These are phyloP conservation scores for Chaetomidium leptoderma DNA, from an alignment of 495 filamentous ascomycete species.

Conservation along the genomic window DNA sequence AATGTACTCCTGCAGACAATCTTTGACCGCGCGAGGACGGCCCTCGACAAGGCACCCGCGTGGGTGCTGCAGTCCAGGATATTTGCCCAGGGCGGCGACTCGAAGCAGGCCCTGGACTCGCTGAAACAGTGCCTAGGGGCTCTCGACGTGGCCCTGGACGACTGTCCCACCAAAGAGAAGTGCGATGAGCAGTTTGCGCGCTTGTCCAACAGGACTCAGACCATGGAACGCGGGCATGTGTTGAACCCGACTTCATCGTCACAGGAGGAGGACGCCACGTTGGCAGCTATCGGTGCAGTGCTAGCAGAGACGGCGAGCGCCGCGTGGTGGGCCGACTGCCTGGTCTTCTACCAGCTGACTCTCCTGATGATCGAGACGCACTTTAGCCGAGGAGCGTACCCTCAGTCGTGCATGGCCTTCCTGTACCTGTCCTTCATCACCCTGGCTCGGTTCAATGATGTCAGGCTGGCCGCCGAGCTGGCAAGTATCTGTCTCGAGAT, in stretches of 20 bases:
- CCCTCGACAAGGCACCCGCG: conserved; percentile 71
- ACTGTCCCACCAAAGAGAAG: conserved; percentile 63
- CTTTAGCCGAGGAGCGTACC: conserved; percentile 60
- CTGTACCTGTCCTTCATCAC: conserved; percentile 70
- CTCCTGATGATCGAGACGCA: conserved; percentile 68
- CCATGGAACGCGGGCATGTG: conserved; percentile 53
- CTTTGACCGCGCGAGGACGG: conserved; percentile 59
- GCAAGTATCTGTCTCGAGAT: conserved; percentile 61
- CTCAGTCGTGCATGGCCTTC: conserved; percentile 72
- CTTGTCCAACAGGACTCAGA: conserved; percentile 55
- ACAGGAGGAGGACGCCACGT: conserved; percentile 49
- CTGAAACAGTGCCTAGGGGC: conserved; percentile 64
- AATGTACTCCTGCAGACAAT: conserved; percentile 59
- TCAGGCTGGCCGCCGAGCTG: conserved; percentile 62
- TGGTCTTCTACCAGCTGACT: conserved; percentile 72
- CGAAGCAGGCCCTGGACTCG: conserved; percentile 59
- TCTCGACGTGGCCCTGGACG: conserved; percentile 59
- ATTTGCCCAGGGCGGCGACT: conserved; percentile 66
- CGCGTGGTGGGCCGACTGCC: conserved; percentile 75
- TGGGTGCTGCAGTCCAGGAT: conserved; percentile 76
- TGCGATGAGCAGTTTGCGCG: conserved; percentile 68
- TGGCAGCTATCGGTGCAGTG: conserved; percentile 66
- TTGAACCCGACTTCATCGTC: conserved; percentile 48
- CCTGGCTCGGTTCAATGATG: conserved; percentile 66
- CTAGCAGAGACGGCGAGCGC: conserved; percentile 71